A percentile compares a stretch with the other conserved stretches of the same genome.
phyloP scores from a whole-genome alignment of 2,329 filamentous ascomycete species.

The Sporothrix phasma region DNA sequence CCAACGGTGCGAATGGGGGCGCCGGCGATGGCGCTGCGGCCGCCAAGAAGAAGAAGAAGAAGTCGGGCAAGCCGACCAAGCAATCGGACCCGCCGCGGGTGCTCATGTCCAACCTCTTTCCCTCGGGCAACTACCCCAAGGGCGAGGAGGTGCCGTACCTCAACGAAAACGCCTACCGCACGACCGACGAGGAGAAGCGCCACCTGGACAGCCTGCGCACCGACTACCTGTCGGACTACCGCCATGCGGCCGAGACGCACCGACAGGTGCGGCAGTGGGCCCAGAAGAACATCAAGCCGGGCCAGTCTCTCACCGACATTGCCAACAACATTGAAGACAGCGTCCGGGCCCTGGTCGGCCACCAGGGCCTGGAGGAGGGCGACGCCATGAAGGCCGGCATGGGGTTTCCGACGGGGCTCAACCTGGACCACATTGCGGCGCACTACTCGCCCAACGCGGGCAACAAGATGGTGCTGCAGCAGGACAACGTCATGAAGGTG shows the following conservation, averaged over 20 bases:
- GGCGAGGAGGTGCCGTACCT: slow-evolving; percentile 71
- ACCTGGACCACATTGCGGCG: slow-evolving; percentile 72
- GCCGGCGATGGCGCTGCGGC: slow-evolving; percentile 28
- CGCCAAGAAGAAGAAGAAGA: slow-evolving; percentile 57
- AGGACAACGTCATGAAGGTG: slow-evolving; percentile 71
- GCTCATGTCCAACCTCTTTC: slow-evolving; percentile 62
- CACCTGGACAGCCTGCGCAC: slow-evolving; percentile 71
- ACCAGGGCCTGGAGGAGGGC: slow-evolving; percentile 65
- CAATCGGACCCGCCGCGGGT: slow-evolving; percentile 73
- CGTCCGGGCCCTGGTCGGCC: slow-evolving; percentile 63
- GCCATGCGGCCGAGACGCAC: slow-evolving; percentile 69
- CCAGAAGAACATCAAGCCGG: slow-evolving; percentile 68
- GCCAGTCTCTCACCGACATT: slow-evolving; percentile 66
- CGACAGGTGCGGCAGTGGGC: slow-evolving; percentile 74
- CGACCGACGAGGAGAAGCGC: slow-evolving; percentile 75
- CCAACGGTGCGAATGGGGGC: slow-evolving; percentile 25
- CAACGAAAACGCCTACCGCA: slow-evolving; percentile 68
- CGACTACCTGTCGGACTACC: slow-evolving; percentile 68
- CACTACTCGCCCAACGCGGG: slow-evolving; percentile 78
- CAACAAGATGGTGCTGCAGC: slow-evolving; percentile 63
- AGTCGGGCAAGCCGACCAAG: slow-evolving; percentile 56
- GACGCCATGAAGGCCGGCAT: slow-evolving; percentile 68
- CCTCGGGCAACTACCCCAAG: slow-evolving; percentile 60
- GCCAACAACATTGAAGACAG: slow-evolving; percentile 74
- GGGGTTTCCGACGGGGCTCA: slow-evolving; percentile 74